Base-by-base conservation (phyloP, 192 early-diverging fungal species). In the Linnemannia exigua region DNA sequence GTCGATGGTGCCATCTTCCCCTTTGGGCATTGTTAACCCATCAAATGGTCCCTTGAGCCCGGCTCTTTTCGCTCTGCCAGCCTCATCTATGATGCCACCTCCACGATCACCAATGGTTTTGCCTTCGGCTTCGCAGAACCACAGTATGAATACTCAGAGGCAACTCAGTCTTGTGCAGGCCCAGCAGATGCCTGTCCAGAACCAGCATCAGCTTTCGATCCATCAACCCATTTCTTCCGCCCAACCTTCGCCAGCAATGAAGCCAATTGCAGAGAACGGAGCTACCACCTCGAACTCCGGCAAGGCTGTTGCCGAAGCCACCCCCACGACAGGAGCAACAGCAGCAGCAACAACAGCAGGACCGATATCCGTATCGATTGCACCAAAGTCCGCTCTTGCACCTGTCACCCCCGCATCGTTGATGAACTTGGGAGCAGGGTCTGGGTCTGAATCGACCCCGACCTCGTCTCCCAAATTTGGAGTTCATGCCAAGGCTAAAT, bases 361-460 rank as follows among this genome's bases (percentile, higher is more conserved):
- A 28, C 52, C 1, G 35, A 22, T 9, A 7, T 35, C 71, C 8
- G 46, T 38, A 70, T 37, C 50, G 19, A 79, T 63, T 33, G 58
- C 82, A 19, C 67, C 73, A 51, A 75, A 71, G 35, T 76, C 79
- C 28, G 77, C 84, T n/a, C 58, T 86, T 11, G 90, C 92, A 19
- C 95, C 95, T 7, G 92, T 93, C n/a, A 95, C 95, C 1, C 95
- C 95, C 3, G 90, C 93, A 31, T 89, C 92, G 16, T 76, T 95
- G 16, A 95, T 95, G 94, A 91, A 92, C 66, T 61, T 95, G 25
- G 87, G 88, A 44, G 77, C 79, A 1, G 83, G 88, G 20, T 80
- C 88, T 68, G 77, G 81, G 37, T 77, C 80, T 25, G 84, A 87
- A 72, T 69, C 72, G 3, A 79, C 79, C 8, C 83, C 77, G 3